A percentile compares a stretch with the other conserved stretches of the same genome.
phyloP scores from a whole-genome alignment of 2,329 filamentous ascomycete genomes.

The Sporothrix brasiliensis region DNA sequence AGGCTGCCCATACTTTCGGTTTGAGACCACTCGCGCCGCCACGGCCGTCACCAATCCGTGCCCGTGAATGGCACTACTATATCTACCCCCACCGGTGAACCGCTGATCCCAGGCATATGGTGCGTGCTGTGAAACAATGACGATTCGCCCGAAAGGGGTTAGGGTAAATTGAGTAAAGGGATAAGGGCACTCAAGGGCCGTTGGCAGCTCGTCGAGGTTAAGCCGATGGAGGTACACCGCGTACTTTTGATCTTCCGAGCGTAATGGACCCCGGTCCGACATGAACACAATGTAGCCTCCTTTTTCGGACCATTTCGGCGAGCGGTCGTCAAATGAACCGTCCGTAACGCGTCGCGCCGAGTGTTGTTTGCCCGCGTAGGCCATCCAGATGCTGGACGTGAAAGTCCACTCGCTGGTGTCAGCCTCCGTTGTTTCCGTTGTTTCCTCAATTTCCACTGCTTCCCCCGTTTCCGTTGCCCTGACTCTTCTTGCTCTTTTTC shows the following conservation, averaged over 20 bases:
- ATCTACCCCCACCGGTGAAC: too few relatives aligned
- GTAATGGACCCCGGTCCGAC: not conserved
- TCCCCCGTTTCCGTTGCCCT: not conserved
- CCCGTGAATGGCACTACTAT: not conserved
- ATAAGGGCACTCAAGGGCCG: not conserved
- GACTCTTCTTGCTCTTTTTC: not conserved
- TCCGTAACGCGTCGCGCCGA: not conserved
- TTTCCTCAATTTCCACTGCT: not conserved
- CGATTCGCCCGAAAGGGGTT: too few relatives aligned
- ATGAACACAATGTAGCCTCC: not conserved
- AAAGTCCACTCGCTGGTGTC: not conserved
- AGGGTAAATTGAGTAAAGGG: not conserved
- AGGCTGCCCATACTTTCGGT: not conserved
- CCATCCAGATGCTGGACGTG: conserved; percentile 3
- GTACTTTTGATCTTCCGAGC: not conserved
- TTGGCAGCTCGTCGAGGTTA: not conserved
- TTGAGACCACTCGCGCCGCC: not conserved
- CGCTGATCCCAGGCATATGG: too few relatives aligned
- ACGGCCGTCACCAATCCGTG: not conserved
- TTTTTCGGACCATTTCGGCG: not conserved
- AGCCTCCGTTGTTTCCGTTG: not conserved
- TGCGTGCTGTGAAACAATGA: too few relatives aligned
- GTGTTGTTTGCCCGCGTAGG: not conserved
- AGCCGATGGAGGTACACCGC: not conserved
- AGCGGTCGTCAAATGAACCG: not conserved